Evolutionary conservation across 1,284 basidiomycete species (phyloP), one percentile per base, ranked within the genome.

Genomic region (Cryptococcus sp.): DNA sequence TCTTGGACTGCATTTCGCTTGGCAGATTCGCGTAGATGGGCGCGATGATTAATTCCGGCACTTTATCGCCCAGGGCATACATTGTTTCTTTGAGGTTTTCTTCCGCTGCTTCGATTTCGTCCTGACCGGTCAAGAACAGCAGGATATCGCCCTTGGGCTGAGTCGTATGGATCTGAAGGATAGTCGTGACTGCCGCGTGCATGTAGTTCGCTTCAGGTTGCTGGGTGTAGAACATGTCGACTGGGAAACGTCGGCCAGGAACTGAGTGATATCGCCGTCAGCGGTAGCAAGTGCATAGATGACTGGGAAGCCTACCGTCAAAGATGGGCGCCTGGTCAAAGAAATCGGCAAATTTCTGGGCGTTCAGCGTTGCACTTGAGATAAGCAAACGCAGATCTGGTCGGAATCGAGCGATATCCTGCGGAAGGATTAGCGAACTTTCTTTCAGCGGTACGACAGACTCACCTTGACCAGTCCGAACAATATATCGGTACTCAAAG

Each of bases 121-220:
- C 96, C 84, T 99, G 96, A 66, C 96, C 96, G 0, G 96, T 99
- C 49, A 99, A 83, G 81, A 99, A 99, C 1, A 99, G 92, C 31
- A 99, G 84, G 64, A 99, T 95, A 73, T 99, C 96, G n/a, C 96
- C 96, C 71, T 90, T 91, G 0, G 94, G 93, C 70, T 99, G 95
- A 0, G 95, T 97, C 1, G 94, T 98, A 76, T 99, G 96, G 47
- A 99, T 99, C 77, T 99, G 96, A 80, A 99, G 96, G 27, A 99
- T 87, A 7, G 96, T 99, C 5, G 95, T 99, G 73, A 99, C 95
- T 31, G 95, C 93, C 6, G 96, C 96, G 74, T 99, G 94, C 31
- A 99, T 86, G 74, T 99, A 99, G 78, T 99, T 98, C 48, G 94
- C 93, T 80, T 96, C 93, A 0, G 94, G 93, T 74, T 96, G 93